Conservation (phyloP, 805 yeast species). For the Saccharomycopsis synnaedendra region DNA sequence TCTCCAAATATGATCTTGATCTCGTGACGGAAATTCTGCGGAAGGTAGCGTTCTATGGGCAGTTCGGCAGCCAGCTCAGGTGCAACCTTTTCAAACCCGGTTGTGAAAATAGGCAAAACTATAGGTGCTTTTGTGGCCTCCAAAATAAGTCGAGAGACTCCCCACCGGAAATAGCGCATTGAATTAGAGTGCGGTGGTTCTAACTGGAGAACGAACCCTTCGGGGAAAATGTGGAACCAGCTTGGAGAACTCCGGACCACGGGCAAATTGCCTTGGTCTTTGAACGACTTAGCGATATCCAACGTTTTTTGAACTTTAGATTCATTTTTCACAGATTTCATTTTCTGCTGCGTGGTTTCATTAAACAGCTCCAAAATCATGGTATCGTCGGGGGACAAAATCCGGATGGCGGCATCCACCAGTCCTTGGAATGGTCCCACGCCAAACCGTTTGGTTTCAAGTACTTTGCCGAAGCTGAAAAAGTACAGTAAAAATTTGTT, state of each 20-base stretch:
- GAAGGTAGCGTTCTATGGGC: slow-evolving; percentile 46
- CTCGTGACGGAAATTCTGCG: slow-evolving; percentile 54
- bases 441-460: slow-evolving; percentile 82
- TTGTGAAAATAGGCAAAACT: slow-evolving; percentile 73
- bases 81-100: slow-evolving; percentile 78
- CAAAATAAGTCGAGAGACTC: slow-evolving; percentile 70
- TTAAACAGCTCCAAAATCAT: slow-evolving; percentile 13
- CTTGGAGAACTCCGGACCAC: slow-evolving; percentile 53
- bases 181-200: slow-evolving; percentile 72
- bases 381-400: slow-evolving; percentile 69
- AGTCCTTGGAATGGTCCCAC: slow-evolving; percentile 88
- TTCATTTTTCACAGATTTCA: not conserved
- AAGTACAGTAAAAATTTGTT: slow-evolving; percentile 39
- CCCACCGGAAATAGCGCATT: slow-evolving; percentile 95
- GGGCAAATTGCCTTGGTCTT: slow-evolving; percentile 25
- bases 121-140: slow-evolving; percentile 81
- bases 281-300: not conserved
- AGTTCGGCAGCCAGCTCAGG: slow-evolving; percentile 58
- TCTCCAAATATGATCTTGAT: slow-evolving; percentile 64
- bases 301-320: not conserved
- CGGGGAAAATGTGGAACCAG: slow-evolving; percentile 95
- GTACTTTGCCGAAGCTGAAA: slow-evolving; percentile 81
- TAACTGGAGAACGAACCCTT: slow-evolving; percentile 83
- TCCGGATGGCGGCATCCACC: slow-evolving; percentile 72
- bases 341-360: not conserved